Base-by-base conservation (phyloP, 148 eudicot species). In the Rhododendron henanense region DNA sequence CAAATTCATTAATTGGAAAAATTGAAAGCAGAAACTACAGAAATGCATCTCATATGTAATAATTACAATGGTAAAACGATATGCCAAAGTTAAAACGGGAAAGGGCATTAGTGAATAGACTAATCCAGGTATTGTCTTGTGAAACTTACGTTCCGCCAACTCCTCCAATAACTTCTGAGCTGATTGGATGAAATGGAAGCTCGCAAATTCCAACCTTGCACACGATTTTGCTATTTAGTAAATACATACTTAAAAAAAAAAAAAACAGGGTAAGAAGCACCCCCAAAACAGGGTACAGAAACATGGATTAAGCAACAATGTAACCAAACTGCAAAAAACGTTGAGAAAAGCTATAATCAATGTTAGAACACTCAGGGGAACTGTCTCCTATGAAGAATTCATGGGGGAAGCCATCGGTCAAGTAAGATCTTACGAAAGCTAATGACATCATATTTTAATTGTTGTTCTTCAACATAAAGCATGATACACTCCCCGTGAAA, bases 91-190 rank as follows among this genome's bases (percentile, higher is more conserved):
- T 33, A 81, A 53, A 33, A 83, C 5, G 11, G n/a, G 28, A 69
- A 31, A 31, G 37, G 37, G 13, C 73, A 81, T 41, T 4, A 55
- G 6, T 28, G 18, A 51, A 74, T 23, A 45, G 77, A 67, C 21
- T 51, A 10, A 16, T 50, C 7, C 21, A 74, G 33, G 11, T 47
- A 50, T 5, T 28, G 14, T 73, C 28, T 78, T 48, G 16, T n/a
- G n/a, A 37, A 82, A 87, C 94, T 94, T 91, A 96, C 98, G 99
- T 96, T 92, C 99, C 98, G 57, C 99, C 99, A 84, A 95, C 98
- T 83, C 99, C 99, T 88, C 99, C 99, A 16, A 90, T 48, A 41
- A 91, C 94, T 90, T 96, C 98, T 51, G 99, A 93, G 85, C 99
- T 95, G 85, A 96, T 84, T 65, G 98, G 98, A 92, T 96, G 96